Evolutionary conservation across 495 filamentous ascomycete species (phyloP).

Genomic region (Penicillium angulare): DNA sequence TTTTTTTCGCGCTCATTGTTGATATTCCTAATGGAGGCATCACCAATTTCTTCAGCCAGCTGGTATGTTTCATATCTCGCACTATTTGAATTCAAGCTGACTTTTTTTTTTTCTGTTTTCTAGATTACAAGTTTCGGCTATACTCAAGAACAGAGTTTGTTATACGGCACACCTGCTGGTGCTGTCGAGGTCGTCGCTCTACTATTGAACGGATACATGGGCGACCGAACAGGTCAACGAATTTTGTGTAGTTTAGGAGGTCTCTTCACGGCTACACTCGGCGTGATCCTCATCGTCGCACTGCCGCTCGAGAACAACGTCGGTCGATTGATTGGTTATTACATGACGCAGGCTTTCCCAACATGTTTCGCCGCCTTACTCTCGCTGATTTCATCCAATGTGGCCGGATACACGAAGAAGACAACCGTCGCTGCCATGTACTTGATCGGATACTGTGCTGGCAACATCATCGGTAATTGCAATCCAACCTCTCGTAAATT

Average conservation of each 20-base stretch:
- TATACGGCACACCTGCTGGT: conserved; percentile 64
- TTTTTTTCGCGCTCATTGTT: conserved; percentile 53
- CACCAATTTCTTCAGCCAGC: conserved; percentile 65
- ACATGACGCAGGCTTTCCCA: conserved; percentile 39
- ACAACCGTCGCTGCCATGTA: conserved; percentile 55
- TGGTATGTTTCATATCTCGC: too few relatives aligned
- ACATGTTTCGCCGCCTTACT: conserved; percentile 41
- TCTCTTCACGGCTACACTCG: conserved; percentile 33
- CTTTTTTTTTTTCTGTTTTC: conserved; percentile 1
- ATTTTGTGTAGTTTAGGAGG: conserved; percentile 38
- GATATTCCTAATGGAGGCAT: conserved; percentile 65
- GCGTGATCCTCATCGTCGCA: conserved; percentile 61
- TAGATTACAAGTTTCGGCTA: conserved; percentile 37
- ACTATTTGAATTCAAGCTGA: conserved; percentile 8
- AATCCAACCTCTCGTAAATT: too few relatives aligned
- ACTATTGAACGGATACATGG: conserved; percentile 43
- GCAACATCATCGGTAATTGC: conserved; percentile 58
- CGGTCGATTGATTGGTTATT: conserved; percentile 54
- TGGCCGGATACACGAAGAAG: conserved; percentile 50
- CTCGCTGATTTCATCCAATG: conserved; percentile 42
- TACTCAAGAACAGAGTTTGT: conserved; percentile 47
- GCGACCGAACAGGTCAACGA: conserved; percentile 42
- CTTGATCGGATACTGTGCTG: conserved; percentile 58
- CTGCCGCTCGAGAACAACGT: conserved; percentile 53
- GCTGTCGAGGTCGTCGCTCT: conserved; percentile 54